Evolutionary conservation across 73 alveolate species (phyloP), one percentile per base, ranked within the genome.

Genomic region (Paramecium caudatum): DNA sequence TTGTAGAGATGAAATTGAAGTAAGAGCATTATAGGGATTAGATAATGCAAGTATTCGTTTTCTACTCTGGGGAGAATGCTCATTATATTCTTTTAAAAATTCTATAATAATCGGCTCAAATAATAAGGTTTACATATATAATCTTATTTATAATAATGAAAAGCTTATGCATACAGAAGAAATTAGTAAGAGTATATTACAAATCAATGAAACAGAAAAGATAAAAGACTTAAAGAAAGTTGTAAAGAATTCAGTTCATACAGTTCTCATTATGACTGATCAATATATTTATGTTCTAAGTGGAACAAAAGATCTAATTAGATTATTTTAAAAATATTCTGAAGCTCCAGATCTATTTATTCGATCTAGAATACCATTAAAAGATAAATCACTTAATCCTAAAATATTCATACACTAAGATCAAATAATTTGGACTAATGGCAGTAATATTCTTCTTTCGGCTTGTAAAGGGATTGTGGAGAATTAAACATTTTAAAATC

Each of bases 391-490:
- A 12, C 10, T 0, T 34, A 34, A 3, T 3, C 45, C 61, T 30
- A 33, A 12, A n/a, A 12, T 34, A 69, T 23, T 34, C n/a, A 33
- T 69, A 13, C 0, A 21, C n/a, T 5, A 69, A 36, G 2, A 37
- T 9, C 13, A 8, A 6, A 0, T 34, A 12, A 12, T 74, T 4
- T 74, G 88, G 88, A 74, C 88, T 74, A 37, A 74, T 41, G 88
- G 88, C 2, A 27, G 16, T 37, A 37, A 74, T 27, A 27, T 74
- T 19, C 80, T 55, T 2, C 46, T 55, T 1, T 55, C 80, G 23
- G 10, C 23, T 25, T 55, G 7, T 55, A 12, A 37, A 12, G 37
- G 16, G 3, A 19, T 9, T 10, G 30, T 55, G 13, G 80, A 55
- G 30, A 55, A 55, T 55, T 27, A 55, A 55, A 55, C 80, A 3